phyloP scores from a whole-genome alignment of 768 basidiomycete species.

The Pleurotus djamor region DNA sequence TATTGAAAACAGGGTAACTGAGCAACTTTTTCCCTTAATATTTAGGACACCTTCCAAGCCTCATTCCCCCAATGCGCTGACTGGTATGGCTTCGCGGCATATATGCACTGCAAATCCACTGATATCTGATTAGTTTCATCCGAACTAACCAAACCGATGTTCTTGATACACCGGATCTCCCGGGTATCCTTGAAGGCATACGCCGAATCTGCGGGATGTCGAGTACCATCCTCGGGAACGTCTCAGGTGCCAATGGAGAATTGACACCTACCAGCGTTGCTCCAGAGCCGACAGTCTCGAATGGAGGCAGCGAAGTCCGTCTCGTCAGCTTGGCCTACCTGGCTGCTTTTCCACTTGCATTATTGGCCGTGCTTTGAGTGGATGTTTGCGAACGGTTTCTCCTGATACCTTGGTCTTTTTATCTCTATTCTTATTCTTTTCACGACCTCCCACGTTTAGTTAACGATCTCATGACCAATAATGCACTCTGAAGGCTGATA shows the following conservation, averaged over 20 bases:
- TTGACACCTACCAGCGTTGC: slow-evolving; percentile 24
- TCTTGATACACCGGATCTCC: slow-evolving; percentile 43
- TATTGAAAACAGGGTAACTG: slow-evolving; percentile 30
- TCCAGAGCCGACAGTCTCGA: slow-evolving; percentile 18
- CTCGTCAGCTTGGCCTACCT: not conserved
- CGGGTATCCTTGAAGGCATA: slow-evolving; percentile 47
- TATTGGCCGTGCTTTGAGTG: not conserved
- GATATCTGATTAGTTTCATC: slow-evolving; percentile 38
- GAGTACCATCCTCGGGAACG: slow-evolving; percentile 53
- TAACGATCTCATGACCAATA: slow-evolving; percentile 2
- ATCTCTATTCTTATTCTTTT: not conserved
- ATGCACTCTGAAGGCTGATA: not conserved
- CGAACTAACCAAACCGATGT: slow-evolving; percentile 55
- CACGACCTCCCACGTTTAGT: not conserved
- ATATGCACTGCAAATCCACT: not conserved
- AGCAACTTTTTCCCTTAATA: not conserved
- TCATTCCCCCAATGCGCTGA: slow-evolving; percentile 66
- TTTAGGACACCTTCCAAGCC: slow-evolving; percentile 34
- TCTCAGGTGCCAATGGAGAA: slow-evolving; percentile 40
- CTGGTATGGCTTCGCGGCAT: slow-evolving; percentile 38
- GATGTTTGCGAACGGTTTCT: not conserved
- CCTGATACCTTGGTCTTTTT: not conserved
- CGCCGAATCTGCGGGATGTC: slow-evolving; percentile 48
- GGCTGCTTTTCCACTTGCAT: not conserved
- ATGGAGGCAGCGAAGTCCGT: slow-evolving; percentile 5